Evolutionary conservation across 1,284 basidiomycete species (phyloP).

Genomic region (Naganishia cerealis): DNA sequence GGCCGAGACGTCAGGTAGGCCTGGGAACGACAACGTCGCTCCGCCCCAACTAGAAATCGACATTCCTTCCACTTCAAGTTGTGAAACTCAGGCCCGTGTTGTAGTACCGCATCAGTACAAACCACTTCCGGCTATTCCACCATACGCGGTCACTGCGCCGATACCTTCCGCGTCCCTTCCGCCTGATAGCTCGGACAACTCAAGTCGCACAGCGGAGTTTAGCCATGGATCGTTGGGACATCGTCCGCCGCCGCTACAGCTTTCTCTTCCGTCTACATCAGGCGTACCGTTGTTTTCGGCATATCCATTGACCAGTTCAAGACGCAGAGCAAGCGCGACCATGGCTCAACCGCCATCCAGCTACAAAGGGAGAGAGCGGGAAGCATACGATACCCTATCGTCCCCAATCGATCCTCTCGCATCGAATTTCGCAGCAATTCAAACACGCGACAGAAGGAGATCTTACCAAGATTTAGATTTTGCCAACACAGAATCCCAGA

Average conservation of each 20-base stretch:
- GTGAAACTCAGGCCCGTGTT: background rate
- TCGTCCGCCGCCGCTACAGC: conserved; percentile 9
- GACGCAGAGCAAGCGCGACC: conserved; percentile 9
- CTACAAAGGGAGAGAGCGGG: conserved; percentile 23
- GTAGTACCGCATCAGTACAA: background rate
- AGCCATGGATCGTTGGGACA: background rate
- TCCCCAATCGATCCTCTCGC: too few species aligned
- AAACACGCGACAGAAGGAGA: background rate
- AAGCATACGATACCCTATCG: background rate
- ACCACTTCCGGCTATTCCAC: conserved; percentile 15
- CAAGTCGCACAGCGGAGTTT: background rate
- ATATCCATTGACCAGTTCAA: conserved; percentile 17
- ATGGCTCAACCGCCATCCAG: conserved; percentile 14
- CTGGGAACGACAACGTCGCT: background rate
- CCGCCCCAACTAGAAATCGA: background rate
- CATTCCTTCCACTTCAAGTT: background rate
- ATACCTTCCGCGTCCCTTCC: background rate
- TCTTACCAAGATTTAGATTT: conserved; percentile 6
- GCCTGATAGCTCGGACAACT: background rate
- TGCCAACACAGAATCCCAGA: background rate
- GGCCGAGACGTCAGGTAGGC: background rate
- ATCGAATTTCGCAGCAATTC: background rate
- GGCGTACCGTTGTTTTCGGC: conserved; percentile 22
- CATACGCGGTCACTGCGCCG: background rate
- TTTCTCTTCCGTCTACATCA: conserved; percentile 2